These are phyloP conservation scores for Stromatinia cepivora DNA, from an alignment of 2,329 filamentous ascomycete genomes.

Conservation along the genomic window DNA sequence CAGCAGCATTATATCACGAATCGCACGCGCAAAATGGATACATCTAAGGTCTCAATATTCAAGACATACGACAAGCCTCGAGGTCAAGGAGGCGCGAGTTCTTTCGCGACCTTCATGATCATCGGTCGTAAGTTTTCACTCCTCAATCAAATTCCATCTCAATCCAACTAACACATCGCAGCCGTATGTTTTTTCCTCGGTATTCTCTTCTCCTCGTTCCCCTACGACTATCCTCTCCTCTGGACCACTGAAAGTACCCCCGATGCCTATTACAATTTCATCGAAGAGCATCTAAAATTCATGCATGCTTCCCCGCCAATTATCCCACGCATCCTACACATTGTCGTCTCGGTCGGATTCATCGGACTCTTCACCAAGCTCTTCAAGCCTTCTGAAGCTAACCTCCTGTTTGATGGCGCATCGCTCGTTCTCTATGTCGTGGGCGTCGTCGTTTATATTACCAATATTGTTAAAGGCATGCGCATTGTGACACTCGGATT, in stretches of 20 bases:
- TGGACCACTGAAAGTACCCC: conserved; percentile 69
- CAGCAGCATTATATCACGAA: not conserved
- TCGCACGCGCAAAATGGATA: conserved; percentile 34
- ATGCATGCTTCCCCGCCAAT: conserved; percentile 88
- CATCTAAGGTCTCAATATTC: conserved; percentile 39
- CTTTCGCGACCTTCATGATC: conserved; percentile 96
- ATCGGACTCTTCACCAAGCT: conserved; percentile 91
- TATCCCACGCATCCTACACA: conserved; percentile 90
- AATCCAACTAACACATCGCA: conserved; percentile 41
- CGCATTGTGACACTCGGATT: conserved; percentile 74
- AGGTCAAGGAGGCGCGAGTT: conserved; percentile 51
- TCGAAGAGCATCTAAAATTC: conserved; percentile 88
- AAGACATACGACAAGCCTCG: conserved; percentile 41
- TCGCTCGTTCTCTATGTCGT: conserved; percentile 75
- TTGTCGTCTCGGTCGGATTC: conserved; percentile 84
- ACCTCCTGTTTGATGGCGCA: conserved; percentile 88
- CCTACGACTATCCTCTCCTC: conserved; percentile 85
- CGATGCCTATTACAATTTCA: conserved; percentile 73
- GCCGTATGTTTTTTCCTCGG: conserved; percentile 97
- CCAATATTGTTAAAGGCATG: conserved; percentile 95
- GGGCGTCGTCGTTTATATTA: conserved; percentile 87
- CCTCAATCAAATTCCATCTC: not conserved
- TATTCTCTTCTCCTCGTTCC: conserved; percentile 72
- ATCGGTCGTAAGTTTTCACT: conserved; percentile 72
- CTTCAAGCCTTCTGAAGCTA: conserved; percentile 89